These are phyloP conservation scores for Curvularia hawaiiensis DNA, from an alignment of 2,329 filamentous ascomycete species.

Conservation along the genomic window DNA sequence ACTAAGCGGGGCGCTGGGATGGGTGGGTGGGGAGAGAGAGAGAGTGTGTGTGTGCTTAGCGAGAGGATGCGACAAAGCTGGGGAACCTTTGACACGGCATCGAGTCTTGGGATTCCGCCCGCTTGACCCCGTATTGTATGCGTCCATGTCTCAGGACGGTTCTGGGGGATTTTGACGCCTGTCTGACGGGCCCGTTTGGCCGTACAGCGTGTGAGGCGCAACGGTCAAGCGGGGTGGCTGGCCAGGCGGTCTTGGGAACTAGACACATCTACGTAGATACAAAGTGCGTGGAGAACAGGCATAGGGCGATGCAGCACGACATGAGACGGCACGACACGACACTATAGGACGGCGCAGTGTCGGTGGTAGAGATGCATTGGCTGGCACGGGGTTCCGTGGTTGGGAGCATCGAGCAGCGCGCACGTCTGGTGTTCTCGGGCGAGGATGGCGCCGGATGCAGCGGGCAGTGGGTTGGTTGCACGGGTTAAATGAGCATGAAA, in stretches of 20 bases:
- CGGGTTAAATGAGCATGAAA: slow-evolving; percentile 10
- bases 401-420: background rate
- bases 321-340: background rate
- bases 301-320: background rate
- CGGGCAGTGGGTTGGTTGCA: slow-evolving; percentile 3
- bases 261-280: too few species aligned
- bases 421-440: slow-evolving; percentile 1
- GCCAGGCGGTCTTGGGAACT: background rate
- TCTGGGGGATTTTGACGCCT: slow-evolving; percentile 8
- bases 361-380: background rate
- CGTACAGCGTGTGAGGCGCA: background rate
- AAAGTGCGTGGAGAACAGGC: too few species aligned
- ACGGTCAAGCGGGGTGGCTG: background rate
- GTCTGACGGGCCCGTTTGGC: slow-evolving; percentile 4
- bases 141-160: slow-evolving; percentile 8
- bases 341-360: too few species aligned
- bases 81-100: slow-evolving; percentile 14
- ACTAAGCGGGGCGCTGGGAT: slow-evolving; percentile 4
- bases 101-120: slow-evolving; percentile 7
- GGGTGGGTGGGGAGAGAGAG: background rate
- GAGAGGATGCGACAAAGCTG: slow-evolving; percentile 12
- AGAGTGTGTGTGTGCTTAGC: background rate
- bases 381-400: background rate
- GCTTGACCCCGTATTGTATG: slow-evolving; percentile 4
- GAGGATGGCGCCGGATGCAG: background rate